Conservation (phyloP, 2,329 filamentous ascomycete species). For the Microcera coccophila region DNA sequence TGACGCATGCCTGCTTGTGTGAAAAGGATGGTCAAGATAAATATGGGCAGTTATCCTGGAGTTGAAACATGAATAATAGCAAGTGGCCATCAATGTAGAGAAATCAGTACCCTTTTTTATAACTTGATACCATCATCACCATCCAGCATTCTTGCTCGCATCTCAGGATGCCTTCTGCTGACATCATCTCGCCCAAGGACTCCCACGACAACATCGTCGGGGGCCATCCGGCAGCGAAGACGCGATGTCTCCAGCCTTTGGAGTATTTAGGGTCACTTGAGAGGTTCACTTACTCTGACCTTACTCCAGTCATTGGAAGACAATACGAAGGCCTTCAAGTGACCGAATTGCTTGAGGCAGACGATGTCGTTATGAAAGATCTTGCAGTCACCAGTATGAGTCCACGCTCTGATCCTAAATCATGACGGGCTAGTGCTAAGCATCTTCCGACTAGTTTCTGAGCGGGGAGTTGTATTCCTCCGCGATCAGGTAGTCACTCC, state of each 20-base stretch:
- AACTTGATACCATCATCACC: conserved; percentile 5
- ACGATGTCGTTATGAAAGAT: conserved; percentile 49
- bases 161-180: conserved; percentile 36
- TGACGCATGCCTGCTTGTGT: too few relatives aligned
- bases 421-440: background rate
- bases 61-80: too few relatives aligned
- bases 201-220: conserved; percentile 28
- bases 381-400: conserved; percentile 43
- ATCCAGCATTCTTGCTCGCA: conserved; percentile 5
- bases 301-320: conserved; percentile 49
- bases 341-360: conserved; percentile 31
- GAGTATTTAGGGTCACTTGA: conserved; percentile 41
- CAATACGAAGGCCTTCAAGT: conserved; percentile 42
- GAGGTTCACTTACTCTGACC: conserved; percentile 32
- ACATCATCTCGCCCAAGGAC: conserved; percentile 5
- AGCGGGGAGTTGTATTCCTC: conserved; percentile 25
- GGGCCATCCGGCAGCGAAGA: conserved; percentile 27
- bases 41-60: too few relatives aligned
- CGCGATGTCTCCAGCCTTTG: conserved; percentile 33
- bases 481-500: conserved; percentile 37
- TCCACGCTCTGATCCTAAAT: background rate
- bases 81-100: conserved; percentile 7
- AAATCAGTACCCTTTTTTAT: conserved; percentile 3
- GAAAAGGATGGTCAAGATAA: too few relatives aligned
- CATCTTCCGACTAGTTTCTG: background rate